Base-by-base conservation (phyloP, 148 eudicot species). In the Nepenthes mirabilis region DNA sequence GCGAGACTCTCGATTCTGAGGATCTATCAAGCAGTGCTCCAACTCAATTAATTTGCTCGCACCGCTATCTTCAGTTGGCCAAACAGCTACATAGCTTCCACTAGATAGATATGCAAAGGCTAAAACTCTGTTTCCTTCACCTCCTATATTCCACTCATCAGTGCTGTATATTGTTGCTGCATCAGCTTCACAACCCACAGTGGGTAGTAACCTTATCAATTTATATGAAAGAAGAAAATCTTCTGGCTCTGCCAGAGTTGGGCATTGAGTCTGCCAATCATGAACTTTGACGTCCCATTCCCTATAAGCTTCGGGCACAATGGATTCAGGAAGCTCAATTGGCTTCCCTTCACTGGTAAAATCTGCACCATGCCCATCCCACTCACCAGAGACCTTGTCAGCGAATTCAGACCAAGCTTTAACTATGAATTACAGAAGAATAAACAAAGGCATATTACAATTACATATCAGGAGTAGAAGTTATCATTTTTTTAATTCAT, bases 181-280 rank as follows among this genome's bases (percentile, higher is more conserved):
- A 75, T 94, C 99, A 7, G 99, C 99, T 73, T 94, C 99, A 66
- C 99, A 94, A 9, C 99, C 99, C 2, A 94, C 99, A 11, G 99
- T 94, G 5, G 99, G 99, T 57, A 94, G 95, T 62, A 94, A 72
- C 70, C 77, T 82, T 14, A 94, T 70, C 6, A 77, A 65, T 60
- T 83, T 81, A 76, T 89, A 94, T 12, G 79, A 59, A 10, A 76
- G 59, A 61, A 40, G 11, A 1, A 33, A 36, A 55, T 72, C 68
- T 33, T 75, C 57, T 6, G 74, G 75, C 55, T 68, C 74, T 14
- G 95, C 97, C 37, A 84, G 73, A 47, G 97, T 93, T 8, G 99
- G 99, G 70, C 97, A 94, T 61, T 94, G 99, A 43, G 97, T 94
- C 57, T 94, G 99, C 99, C 99, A 94, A 65, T 94, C 99, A n/a